Evolutionary conservation across 176 grass and related monocot species (phyloP), one percentile per base, ranked within the genome.

Genomic region (Musa schizocarpa): DNA sequence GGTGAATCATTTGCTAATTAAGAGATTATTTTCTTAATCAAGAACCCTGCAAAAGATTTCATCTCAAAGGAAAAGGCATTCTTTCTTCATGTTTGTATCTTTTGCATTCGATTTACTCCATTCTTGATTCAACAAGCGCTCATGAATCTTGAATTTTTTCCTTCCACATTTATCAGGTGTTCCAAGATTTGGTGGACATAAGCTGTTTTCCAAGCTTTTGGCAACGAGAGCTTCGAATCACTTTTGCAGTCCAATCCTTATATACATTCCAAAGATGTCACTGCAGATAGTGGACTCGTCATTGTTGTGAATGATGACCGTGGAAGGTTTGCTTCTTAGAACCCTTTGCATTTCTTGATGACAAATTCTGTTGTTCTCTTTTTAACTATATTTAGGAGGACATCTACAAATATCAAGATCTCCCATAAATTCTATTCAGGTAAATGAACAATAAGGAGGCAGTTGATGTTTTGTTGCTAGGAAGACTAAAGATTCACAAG

Each of bases 131-230:
- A 25, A 26, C 13, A 3, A 23, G 23, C 2, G 0, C 13, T 26
- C 63, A 1, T 34, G 29, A 34, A 34, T 34, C 29, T 34, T 34
- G 29, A 5, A 5, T 34, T 34, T 51, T 52, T 50, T 14, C 5
- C 19, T 8, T 51, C 17, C n/a, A 16, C 2, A 50, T 56, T 59
- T 61, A 29, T 19, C 73, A 59, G 73, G 59, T 49, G 27, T 75
- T 24, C 54, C 73, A 59, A 75, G 73, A 59, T 54, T 61, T 48
- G 59, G 59, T n/a, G 73, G 73, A 26, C 54, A 75, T 59, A 48
- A 75, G 73, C 73, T n/a, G 73, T 75, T 59, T 75, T 54, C 24
- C 54, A 27, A 34, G 73, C 73, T 48, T 75, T 75, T n/a, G 73
- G 73, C 3, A 54, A 75, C 14, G 43, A 75, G 26, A 75, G 73